Percentiles rank a stretch among this genome's conserved stretches.
phyloP scores from a whole-genome alignment of 768 basidiomycete genomes.

The Pleurotus sapidus region DNA sequence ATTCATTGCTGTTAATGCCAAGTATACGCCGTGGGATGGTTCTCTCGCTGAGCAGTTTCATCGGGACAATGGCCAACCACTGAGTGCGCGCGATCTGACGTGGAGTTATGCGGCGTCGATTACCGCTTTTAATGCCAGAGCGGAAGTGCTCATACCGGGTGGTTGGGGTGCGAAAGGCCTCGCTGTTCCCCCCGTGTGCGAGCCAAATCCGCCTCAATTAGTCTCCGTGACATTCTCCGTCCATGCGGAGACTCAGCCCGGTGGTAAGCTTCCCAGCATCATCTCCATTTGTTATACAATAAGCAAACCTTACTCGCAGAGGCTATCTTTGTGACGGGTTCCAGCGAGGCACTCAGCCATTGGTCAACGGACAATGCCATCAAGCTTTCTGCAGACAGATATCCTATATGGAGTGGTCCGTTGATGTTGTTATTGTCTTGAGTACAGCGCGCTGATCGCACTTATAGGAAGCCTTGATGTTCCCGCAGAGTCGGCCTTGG shows the following conservation, averaged over 20 bases:
- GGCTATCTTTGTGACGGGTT: conserved; percentile 68
- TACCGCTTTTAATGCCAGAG: conserved; percentile 53
- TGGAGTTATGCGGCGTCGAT: conserved; percentile 77
- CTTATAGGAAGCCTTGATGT: conserved; percentile 56
- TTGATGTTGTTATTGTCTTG: conserved; percentile 2
- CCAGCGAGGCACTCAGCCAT: conserved; percentile 47
- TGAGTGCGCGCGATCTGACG: conserved; percentile 65
- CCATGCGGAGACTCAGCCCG: conserved; percentile 53
- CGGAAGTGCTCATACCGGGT: conserved; percentile 36
- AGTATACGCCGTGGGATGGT: conserved; percentile 63
- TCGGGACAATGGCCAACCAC: conserved; percentile 43
- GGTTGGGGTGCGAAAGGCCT: conserved; percentile 70
- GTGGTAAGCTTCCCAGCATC: conserved; percentile 39
- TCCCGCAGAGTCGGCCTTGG: conserved; percentile 47
- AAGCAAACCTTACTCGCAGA: conserved; percentile 33
- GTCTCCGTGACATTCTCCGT: conserved; percentile 65
- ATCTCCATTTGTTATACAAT: not conserved
- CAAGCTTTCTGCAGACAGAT: conserved; percentile 48
- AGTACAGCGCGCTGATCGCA: not conserved
- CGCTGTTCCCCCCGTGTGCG: conserved; percentile 43
- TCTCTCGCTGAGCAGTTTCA: conserved; percentile 64
- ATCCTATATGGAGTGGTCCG: conserved; percentile 67
- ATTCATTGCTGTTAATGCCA: conserved; percentile 51
- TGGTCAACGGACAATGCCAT: conserved; percentile 63
- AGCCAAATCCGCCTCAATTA: conserved; percentile 24